Conservation (phyloP, 805 yeast genomes). For the Kockiozyma suomiensis region DNA sequence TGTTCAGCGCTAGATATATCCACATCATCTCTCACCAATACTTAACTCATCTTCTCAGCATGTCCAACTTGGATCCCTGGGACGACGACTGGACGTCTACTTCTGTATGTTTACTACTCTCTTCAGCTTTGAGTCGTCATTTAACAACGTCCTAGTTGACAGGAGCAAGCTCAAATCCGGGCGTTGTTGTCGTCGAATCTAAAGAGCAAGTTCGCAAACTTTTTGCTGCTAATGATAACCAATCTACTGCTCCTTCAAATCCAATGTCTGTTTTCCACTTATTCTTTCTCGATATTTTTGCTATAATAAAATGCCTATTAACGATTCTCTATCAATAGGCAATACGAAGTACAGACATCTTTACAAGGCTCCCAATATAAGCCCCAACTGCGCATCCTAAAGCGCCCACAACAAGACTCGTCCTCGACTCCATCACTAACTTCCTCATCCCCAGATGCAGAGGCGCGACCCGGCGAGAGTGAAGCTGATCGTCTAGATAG, state of each 20-base stretch:
- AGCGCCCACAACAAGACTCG: conserved; percentile 15
- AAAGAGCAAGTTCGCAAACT: conserved; percentile 18
- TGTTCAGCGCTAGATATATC: no score
- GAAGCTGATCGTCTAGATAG: conserved; percentile 23
- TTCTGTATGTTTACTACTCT: no score
- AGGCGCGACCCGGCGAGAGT: conserved; percentile 22
- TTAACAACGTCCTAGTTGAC: no score
- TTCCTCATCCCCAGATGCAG: neutral
- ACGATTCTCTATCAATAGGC: no score
- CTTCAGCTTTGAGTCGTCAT: no score
- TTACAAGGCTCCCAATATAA: conserved; percentile 24
- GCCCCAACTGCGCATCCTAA: conserved; percentile 31
- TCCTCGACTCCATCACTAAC: neutral
- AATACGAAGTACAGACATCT: conserved; percentile 18
- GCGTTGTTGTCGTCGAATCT: conserved; percentile 16
- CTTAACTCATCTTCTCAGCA: no score
- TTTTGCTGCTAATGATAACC: neutral
- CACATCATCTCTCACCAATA: no score
- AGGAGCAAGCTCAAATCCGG: neutral
- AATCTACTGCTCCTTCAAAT: neutral
- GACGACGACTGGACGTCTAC: conserved; percentile 26
- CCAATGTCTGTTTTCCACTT: neutral
- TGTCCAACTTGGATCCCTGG: conserved; percentile 24
- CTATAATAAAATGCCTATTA: no score
- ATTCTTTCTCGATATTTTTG: neutral